Evolutionary conservation across 2,329 filamentous ascomycete genomes (phyloP).

Genomic region (Chaetomium strumarium): DNA sequence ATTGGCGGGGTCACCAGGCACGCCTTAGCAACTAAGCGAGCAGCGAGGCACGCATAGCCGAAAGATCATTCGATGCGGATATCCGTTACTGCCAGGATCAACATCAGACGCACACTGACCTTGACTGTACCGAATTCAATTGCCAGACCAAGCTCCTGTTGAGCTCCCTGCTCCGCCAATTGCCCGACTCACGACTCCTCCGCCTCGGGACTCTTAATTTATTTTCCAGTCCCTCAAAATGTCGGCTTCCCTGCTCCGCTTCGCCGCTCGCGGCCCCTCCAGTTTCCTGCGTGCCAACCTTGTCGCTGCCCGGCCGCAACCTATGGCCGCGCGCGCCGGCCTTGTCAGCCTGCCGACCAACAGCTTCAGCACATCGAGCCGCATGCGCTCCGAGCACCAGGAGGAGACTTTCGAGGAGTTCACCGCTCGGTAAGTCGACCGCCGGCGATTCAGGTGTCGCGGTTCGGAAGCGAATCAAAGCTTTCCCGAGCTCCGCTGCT

Average conservation of each 20-base stretch:
- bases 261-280: conserved; percentile 62
- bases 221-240: conserved; percentile 18
- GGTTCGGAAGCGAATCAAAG: conserved; percentile 6
- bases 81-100: conserved; percentile 22
- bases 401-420: conserved; percentile 99
- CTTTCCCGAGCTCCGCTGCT: conserved; percentile 15
- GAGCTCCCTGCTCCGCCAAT: conserved; percentile 19
- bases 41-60: conserved; percentile 21
- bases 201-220: conserved; percentile 8
- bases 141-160: conserved; percentile 20
- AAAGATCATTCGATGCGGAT: conserved; percentile 31
- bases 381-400: conserved; percentile 58
- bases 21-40: conserved; percentile 21
- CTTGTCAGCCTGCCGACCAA: conserved; percentile 31
- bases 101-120: conserved; percentile 21
- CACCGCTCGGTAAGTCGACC: conserved; percentile 74
- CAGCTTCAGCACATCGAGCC: conserved; percentile 56
- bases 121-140: conserved; percentile 19
- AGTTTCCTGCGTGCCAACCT: conserved; percentile 60
- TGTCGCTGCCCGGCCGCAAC: conserved; percentile 49
- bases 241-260: conserved; percentile 62
- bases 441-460: background rate
- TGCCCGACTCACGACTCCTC: conserved; percentile 17
- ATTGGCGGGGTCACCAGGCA: conserved; percentile 14
- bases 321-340: conserved; percentile 51